phyloP scores from a whole-genome alignment of 176 grass and related monocot genomes.

The Echinochloa phyllopogon region DNA sequence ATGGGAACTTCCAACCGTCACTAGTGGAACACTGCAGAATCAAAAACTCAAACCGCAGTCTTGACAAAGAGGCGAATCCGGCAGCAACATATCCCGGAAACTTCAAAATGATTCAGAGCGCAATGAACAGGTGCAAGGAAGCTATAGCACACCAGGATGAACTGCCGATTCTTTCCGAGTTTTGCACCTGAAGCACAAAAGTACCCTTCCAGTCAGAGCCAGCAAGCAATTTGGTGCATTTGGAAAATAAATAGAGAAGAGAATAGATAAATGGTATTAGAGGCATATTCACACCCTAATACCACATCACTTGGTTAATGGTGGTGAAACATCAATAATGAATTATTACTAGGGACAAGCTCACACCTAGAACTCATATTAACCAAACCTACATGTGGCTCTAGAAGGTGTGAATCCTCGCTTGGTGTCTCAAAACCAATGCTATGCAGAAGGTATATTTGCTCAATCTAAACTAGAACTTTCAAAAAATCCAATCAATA shows the following conservation, averaged over 20 bases:
- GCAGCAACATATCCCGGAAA: conserved; percentile 6
- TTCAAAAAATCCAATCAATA: background rate
- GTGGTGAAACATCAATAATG: background rate
- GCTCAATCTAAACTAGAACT: background rate
- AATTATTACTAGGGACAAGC: background rate
- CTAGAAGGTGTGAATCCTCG: background rate
- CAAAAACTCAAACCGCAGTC: conserved; percentile 26
- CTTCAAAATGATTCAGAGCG: conserved; percentile 4
- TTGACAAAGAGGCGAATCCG: background rate
- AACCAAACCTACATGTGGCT: background rate
- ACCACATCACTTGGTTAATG: background rate
- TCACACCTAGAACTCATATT: background rate
- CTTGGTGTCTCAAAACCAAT: background rate
- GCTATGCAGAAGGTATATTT: background rate
- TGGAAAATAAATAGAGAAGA: background rate
- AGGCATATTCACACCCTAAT: background rate
- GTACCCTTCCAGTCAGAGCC: conserved; percentile 18
- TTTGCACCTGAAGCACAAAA: conserved; percentile 75
- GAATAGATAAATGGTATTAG: background rate
- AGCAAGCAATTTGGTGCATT: background rate
- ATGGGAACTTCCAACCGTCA: conserved; percentile 20
- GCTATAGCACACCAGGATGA: conserved; percentile 61
- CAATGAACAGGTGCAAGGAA: background rate
- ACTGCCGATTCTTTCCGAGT: conserved; percentile 67
- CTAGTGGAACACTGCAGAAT: conserved; percentile 2